A percentile compares a stretch with the other conserved stretches of the same genome.
Evolutionary conservation across 1,284 basidiomycete genomes (phyloP).

Genomic region (Cryptococcus sp.): DNA sequence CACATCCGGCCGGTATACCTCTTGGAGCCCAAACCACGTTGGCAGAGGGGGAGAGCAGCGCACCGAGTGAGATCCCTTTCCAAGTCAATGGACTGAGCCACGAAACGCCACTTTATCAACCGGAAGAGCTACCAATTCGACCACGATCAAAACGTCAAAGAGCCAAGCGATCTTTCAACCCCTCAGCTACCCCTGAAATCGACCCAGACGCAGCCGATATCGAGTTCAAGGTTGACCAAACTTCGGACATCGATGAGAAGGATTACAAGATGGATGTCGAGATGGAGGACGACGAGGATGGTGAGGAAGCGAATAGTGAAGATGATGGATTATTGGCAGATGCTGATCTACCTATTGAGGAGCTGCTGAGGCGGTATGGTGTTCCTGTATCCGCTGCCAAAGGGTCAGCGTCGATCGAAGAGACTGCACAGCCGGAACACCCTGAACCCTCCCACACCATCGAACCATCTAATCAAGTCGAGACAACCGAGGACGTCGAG

Average conservation of each 20-base stretch:
- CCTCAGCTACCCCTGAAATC: too few relatives aligned
- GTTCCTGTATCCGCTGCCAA: constrained; percentile 42
- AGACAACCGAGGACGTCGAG: neutral
- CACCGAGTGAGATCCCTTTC: too few relatives aligned
- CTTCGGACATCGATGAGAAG: constrained; percentile 30
- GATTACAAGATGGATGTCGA: constrained; percentile 46
- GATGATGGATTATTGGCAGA: constrained; percentile 53
- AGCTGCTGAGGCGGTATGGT: constrained; percentile 53
- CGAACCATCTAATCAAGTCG: neutral
- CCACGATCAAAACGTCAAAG: too few relatives aligned
- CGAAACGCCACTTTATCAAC: too few relatives aligned
- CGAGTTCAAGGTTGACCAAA: constrained; percentile 31
- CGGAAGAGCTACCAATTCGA: too few relatives aligned
- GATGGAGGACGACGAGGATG: constrained; percentile 46
- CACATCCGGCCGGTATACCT: too few relatives aligned
- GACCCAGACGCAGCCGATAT: constrained; percentile 46
- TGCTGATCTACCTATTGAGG: constrained; percentile 55
- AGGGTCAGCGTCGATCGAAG: neutral
- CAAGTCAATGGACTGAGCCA: too few relatives aligned
- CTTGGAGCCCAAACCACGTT: too few relatives aligned
- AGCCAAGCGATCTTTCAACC: too few relatives aligned
- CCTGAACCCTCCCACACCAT: neutral
- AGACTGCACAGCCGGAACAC: neutral
- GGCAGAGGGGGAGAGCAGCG: too few relatives aligned
- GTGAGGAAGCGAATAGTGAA: constrained; percentile 48